Evolutionary conservation across 2,329 filamentous ascomycete genomes (phyloP), one percentile per base, ranked within the genome.

Genomic region (Alternaria sp.): DNA sequence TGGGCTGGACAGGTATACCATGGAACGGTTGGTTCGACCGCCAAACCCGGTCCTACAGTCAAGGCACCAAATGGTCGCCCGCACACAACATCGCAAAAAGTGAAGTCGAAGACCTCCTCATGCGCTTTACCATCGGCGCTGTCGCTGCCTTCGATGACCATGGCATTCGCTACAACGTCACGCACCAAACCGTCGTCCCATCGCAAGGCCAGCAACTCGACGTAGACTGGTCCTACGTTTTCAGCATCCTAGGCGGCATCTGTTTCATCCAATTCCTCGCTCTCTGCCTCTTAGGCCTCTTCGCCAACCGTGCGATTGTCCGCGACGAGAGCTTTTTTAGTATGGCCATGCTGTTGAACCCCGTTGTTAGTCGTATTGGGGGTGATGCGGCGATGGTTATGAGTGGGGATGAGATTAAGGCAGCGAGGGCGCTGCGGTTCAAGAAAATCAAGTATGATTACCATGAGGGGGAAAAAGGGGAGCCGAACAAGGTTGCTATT

Each of bases 91-190:
- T 67, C 2, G 46, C 52, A 0, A 58, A 32, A 3, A 5, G 57
- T 0, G 62, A 72, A 1, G 63, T 77, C 2, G 69, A 73, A 36
- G 64, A 74, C 6, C n/a, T 77, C 3, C 54, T 79, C 0, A 64
- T 71, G 57, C 71, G 74, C 5, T 78, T 74, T 52, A 73, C 70
- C 1, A 74, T 77, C 45, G 72, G 74, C 10, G 71, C 76, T 0
- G 68, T 79, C 6, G 76, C 77, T 0, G 75, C 76, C 2, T 77
- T 76, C 36, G 75, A 79, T 51, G 75, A 79, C 47, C 75, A 78
- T 26, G 75, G 77, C 9, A 63, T 73, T 9, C 70, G 68, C 3
- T 72, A 73, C 58, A 68, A 66, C 8, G 44, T 77, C 9, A 49
- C 19, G 0, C 54, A 66, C 1, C 59, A 68, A 62, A 61, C 43